phyloP scores from a whole-genome alignment of 306 rosid species.

The Vachellia pachyceras region DNA sequence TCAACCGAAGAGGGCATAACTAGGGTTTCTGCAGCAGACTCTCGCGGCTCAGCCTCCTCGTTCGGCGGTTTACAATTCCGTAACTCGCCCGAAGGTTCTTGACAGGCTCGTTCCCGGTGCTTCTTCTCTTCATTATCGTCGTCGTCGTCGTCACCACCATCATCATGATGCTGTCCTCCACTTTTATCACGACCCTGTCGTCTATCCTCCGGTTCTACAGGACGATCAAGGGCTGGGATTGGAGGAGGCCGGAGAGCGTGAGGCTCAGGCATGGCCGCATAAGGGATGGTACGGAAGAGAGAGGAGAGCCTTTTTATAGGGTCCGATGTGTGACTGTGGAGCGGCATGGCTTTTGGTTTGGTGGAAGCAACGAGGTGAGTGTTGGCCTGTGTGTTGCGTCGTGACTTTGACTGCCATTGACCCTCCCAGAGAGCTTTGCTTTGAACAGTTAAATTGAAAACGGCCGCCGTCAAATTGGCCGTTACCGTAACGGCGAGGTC shows the following conservation, averaged over 20 bases:
- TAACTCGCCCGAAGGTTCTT: slow-evolving; percentile 34
- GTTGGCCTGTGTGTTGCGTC: background rate
- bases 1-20: slow-evolving; percentile 41
- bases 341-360: slow-evolving; percentile 11
- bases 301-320: slow-evolving; percentile 37
- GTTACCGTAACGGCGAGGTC: slow-evolving; percentile 18
- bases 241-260: slow-evolving; percentile 45
- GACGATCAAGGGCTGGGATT: slow-evolving; percentile 35
- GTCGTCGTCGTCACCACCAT: slow-evolving; percentile 7
- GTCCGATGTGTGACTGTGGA: slow-evolving; percentile 31
- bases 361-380: slow-evolving; percentile 23
- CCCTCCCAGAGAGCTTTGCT: slow-evolving; percentile 57
- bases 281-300: slow-evolving; percentile 53
- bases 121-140: slow-evolving; percentile 29
- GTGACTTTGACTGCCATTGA: slow-evolving; percentile 75
- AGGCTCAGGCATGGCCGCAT: slow-evolving; percentile 60
- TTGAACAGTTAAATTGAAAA: slow-evolving; percentile 26
- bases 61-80: slow-evolving; percentile 12
- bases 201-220: background rate
- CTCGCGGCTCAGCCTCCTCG: slow-evolving; percentile 27
- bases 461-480: slow-evolving; percentile 48
- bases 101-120: slow-evolving; percentile 26
- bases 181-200: slow-evolving; percentile 38
- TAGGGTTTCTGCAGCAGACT: slow-evolving; percentile 69
- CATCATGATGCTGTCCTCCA: slow-evolving; percentile 22